Evolutionary conservation across 257 asterid genomes (phyloP), one percentile per base, ranked within the genome.

Genomic region (Primulina tabacum): DNA sequence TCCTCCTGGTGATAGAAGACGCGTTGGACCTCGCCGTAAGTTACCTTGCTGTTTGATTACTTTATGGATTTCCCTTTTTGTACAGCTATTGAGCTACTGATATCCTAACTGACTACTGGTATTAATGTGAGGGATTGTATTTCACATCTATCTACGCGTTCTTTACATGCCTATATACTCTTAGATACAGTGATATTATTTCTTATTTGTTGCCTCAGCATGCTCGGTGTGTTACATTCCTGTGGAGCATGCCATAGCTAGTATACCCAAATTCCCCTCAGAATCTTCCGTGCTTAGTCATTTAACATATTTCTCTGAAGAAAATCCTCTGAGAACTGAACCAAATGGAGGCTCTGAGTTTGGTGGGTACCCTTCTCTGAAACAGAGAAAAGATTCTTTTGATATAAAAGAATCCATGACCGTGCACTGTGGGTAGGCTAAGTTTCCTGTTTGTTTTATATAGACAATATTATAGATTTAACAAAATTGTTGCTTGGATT

Each of bases 11-110:
- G 81, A 69, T 71, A 62, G 75, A 34, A 88, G 90, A 80, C 89
- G 95, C 52, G 77, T 78, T 71, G 99, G 99, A 67, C 99, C 99
- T 63, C 92, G 99, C 33, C 95, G 99, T 94, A 86, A 85, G 97
- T 89, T 76, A 32, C 67, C 32, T 67, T 67, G 60, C 67, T 64
- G 55, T 33, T 52, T 68, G 47, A 69, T 28, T 21, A 40, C 6
- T 60, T 77, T 40, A 55, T 33, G 40, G 63, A 50, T 76, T 64
- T 16, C n/a, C 68, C 43, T 60, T 28, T 33, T 70, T 33, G 69
- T 29, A 61, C 40, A 50, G 56, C 34, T 71, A 62, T 64, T 74
- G 24, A 64, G 32, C 37, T 55, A 30, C 68, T 53, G 47, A 57
- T 11, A 12, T 62, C 60, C 76, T 62, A 43, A 72, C 75, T 28